Conservation (phyloP, 1,284 basidiomycete species). For the Papiliotrema nemorosa region DNA sequence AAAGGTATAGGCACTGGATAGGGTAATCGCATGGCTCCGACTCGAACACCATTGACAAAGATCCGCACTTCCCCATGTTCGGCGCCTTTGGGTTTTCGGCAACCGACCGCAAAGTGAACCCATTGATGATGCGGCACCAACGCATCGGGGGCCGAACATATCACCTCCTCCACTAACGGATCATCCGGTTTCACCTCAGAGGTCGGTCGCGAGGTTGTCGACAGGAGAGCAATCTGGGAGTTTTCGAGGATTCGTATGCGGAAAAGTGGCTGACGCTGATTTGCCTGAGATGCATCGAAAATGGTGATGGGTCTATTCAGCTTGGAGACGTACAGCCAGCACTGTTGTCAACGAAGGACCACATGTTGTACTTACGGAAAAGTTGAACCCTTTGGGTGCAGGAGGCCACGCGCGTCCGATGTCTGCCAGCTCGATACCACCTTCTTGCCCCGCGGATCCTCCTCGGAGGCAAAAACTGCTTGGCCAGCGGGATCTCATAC, state of each 20-base stretch:
- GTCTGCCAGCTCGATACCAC: conserved; percentile 36
- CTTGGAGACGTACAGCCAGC: conserved; percentile 44
- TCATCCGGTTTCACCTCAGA: conserved; percentile 1
- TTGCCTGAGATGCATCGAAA: conserved; percentile 36
- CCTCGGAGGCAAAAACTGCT: conserved; percentile 39
- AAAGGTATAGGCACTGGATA: conserved; percentile 31
- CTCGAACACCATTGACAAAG: conserved; percentile 40
- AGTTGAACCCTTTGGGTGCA: conserved; percentile 42
- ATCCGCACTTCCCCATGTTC: conserved; percentile 35
- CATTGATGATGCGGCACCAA: conserved; percentile 46
- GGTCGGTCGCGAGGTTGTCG: conserved; percentile 14
- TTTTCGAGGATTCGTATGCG: conserved; percentile 45
- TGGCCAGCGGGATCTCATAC: conserved; percentile 40
- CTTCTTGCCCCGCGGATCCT: conserved; percentile 20
- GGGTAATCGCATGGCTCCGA: conserved; percentile 35
- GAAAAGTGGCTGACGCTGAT: conserved; percentile 29
- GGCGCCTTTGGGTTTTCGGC: conserved; percentile 28
- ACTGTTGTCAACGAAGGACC: conserved; percentile 12
- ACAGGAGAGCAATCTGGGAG: conserved; percentile 44
- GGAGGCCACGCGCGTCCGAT: conserved; percentile 38
- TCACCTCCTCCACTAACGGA: conserved; percentile 26
- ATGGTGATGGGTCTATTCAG: conserved; percentile 42
- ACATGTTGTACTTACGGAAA: conserved; percentile 29
- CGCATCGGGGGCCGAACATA: conserved; percentile 42
- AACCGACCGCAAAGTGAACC: conserved; percentile 44